phyloP scores from a whole-genome alignment of 257 asterid species.

The Osmanthus fragrans region DNA sequence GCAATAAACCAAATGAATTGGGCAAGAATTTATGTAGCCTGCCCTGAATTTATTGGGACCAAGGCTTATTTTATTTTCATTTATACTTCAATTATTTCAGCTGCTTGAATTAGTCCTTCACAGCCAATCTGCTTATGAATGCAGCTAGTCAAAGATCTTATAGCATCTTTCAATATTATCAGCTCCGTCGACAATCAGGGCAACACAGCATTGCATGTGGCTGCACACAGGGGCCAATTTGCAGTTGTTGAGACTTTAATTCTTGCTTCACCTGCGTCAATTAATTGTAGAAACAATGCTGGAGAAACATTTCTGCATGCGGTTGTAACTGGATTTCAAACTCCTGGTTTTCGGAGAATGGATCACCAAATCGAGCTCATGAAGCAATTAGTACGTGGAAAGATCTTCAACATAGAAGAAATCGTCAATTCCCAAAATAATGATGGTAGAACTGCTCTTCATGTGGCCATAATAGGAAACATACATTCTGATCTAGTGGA shows the following conservation, averaged over 20 bases:
- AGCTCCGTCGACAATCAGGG: conserved; percentile 74
- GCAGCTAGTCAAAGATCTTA: conserved; percentile 74
- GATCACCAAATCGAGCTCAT: conserved; percentile 75
- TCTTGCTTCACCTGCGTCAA: conserved; percentile 57
- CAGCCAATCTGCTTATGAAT: not conserved
- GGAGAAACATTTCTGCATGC: conserved; percentile 85
- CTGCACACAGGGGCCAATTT: conserved; percentile 86
- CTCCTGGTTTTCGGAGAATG: conserved; percentile 79
- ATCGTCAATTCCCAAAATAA: conserved; percentile 58
- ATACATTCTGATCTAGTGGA: conserved; percentile 78
- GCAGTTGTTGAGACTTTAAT: conserved; percentile 75
- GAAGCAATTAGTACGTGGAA: conserved; percentile 56
- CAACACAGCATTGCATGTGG: conserved; percentile 82
- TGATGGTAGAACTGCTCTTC: conserved; percentile 78
- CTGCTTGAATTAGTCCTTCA: not conserved
- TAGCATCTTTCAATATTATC: conserved; percentile 44
- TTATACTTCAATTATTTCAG: not conserved
- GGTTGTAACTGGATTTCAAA: conserved; percentile 78
- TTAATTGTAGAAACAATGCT: conserved; percentile 48
- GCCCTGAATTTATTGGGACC: not conserved
- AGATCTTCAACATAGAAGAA: conserved; percentile 47
- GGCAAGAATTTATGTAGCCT: not conserved
- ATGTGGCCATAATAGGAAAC: conserved; percentile 73
- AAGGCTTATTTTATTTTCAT: not conserved
- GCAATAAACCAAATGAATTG: not conserved